Evolutionary conservation across 805 yeast species (phyloP).

Genomic region (Clavispora carvajalis): DNA sequence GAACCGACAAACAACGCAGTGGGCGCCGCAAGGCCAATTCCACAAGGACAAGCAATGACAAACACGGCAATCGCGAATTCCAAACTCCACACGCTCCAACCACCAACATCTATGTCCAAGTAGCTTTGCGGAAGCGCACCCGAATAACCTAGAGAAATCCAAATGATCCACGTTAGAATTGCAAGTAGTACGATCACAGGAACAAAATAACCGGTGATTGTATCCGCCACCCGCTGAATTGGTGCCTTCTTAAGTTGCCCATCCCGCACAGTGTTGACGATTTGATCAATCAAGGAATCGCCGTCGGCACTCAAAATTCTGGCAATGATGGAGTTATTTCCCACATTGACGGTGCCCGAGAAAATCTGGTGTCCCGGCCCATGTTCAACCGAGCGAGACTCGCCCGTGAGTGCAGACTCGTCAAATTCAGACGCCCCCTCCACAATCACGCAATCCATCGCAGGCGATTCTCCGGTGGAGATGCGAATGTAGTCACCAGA

Average conservation of each 20-base stretch:
- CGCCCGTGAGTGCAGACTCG: constrained; percentile 61
- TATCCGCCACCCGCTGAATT: constrained; percentile 65
- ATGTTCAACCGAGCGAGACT: constrained; percentile 55
- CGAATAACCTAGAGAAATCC: constrained; percentile 55
- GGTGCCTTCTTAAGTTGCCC: constrained; percentile 74
- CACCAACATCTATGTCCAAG: constrained; percentile 61
- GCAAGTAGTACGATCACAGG: constrained; percentile 63
- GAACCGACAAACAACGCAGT: constrained; percentile 78
- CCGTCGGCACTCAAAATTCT: constrained; percentile 55
- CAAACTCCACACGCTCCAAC: constrained; percentile 74
- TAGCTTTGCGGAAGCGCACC: constrained; percentile 51
- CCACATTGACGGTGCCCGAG: constrained; percentile 68
- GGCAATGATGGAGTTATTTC: constrained; percentile 49
- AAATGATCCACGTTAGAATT: constrained; percentile 58
- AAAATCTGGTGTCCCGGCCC: constrained; percentile 59
- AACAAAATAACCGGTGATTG: constrained; percentile 65
- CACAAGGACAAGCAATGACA: constrained; percentile 84
- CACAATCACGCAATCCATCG: constrained; percentile 49
- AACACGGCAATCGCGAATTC: constrained; percentile 75
- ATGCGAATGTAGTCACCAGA: constrained; percentile 46
- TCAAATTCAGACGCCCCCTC: constrained; percentile 49
- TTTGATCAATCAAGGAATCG: constrained; percentile 63
- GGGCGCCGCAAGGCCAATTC: constrained; percentile 80
- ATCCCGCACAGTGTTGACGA: constrained; percentile 62
- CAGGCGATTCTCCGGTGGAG: constrained; percentile 55